phyloP scores from a whole-genome alignment of 2,329 filamentous ascomycete genomes.

The Fusarium graminum region DNA sequence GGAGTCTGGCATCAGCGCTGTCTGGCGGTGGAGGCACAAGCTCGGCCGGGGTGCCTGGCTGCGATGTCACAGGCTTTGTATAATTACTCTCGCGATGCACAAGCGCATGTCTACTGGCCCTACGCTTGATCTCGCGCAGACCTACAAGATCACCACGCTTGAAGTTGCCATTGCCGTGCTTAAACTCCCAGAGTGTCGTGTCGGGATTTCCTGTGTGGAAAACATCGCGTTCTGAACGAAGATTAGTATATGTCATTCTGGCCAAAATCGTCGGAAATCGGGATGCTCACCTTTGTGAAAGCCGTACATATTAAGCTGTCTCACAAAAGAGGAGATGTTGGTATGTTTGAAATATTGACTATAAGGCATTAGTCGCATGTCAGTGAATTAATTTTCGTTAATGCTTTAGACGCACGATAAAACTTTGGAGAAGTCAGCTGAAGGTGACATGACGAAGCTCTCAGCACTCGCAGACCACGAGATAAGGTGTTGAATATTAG shows the following conservation, averaged over 20 bases:
- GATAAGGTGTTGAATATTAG: slow-evolving; percentile 92
- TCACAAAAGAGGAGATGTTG: slow-evolving; percentile 98
- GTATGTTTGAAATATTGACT: slow-evolving; percentile 99
- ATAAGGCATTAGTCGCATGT: slow-evolving; percentile 19
- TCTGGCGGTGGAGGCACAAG: slow-evolving; percentile 79
- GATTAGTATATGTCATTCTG: neutral
- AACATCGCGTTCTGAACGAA: slow-evolving; percentile 86
- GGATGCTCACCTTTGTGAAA: slow-evolving; percentile 89
- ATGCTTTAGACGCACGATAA: slow-evolving; percentile 79
- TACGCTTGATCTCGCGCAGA: slow-evolving; percentile 92
- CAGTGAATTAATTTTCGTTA: neutral
- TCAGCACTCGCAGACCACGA: slow-evolving; percentile 95
- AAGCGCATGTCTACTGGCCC: slow-evolving; percentile 91
- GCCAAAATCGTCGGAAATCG: neutral
- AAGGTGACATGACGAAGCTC: slow-evolving; percentile 99
- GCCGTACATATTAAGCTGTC: slow-evolving; percentile 99
- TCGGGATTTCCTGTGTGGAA: slow-evolving; percentile 96
- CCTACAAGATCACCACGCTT: slow-evolving; percentile 93
- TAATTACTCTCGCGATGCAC: slow-evolving; percentile 92
- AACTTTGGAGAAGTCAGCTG: slow-evolving; percentile 97
- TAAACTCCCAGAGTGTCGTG: slow-evolving; percentile 97
- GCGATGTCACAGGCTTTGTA: slow-evolving; percentile 80
- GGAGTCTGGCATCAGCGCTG: slow-evolving; percentile 79
- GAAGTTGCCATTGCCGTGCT: slow-evolving; percentile 97
- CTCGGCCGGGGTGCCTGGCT: slow-evolving; percentile 87